Base-by-base conservation (phyloP, 2,329 filamentous ascomycete genomes). In the Pseudocercospora vitis region DNA sequence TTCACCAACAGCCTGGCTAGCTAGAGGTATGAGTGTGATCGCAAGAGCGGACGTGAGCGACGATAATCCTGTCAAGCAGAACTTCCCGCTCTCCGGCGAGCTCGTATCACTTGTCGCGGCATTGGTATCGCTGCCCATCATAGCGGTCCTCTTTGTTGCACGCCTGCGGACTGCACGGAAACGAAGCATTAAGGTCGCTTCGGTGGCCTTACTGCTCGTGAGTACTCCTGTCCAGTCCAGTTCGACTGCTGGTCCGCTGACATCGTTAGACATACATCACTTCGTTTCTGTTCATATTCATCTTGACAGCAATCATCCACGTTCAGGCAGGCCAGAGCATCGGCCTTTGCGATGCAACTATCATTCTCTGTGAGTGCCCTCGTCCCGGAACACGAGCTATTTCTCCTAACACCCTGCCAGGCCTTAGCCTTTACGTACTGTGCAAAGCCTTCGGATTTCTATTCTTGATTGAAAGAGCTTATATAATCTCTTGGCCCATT, bases 401-500 rank as follows among this genome's bases (percentile, higher is more conserved):
- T 35, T 12, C 3, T 31, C 4, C 19, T 31, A 28, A 42, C 12
- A 16, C 24, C 7, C 5, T 8, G 9, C 3, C 48, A 59, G 59
- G 59, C 24, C 42, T 62, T 7, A 60, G 55, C n/a, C 24, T 62
- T 8, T 62, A 56, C 29, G 48, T 59, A 16, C 31, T 60, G 18
- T 53, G 50, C 29, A 60, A 62, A 35, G 29, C 49, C 6, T 47
- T 52, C 4, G 52, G 47, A 5, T 55, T 62, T 33, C 28, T 58
- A 2, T 62, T 60, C 48, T 49, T 62, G 21, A 62, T 62, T 47
- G 57, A 60, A 45, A 33, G 59, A 14, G 52, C 53, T n/a, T 62
- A 62, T 50, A 62, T 62, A 14, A 60, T 60, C 18, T 59, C 59
- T 7, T 62, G 57, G 55, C 59, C 59, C 2, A 49, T 55, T 26